Evolutionary conservation across 805 yeast species (phyloP).

Genomic region (Schwanniomyces sp.): DNA sequence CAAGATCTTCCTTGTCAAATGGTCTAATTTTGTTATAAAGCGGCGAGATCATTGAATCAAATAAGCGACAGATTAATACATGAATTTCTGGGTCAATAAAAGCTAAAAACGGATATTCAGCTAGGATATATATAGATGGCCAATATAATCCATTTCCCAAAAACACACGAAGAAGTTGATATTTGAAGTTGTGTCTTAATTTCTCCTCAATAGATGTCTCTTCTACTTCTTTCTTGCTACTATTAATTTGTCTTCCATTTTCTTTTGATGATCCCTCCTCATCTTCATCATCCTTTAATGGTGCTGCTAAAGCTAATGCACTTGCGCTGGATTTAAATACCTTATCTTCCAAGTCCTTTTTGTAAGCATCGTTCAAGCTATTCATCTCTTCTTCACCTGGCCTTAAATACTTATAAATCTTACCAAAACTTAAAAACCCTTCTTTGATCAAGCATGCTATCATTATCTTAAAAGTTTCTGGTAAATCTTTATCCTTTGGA

Average conservation of each 20-base stretch:
- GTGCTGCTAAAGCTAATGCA: conserved; percentile 87
- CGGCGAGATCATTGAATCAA: conserved; percentile 51
- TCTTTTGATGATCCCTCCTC: conserved; percentile 25
- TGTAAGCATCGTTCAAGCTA: conserved; percentile 43
- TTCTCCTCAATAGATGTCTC: conserved; percentile 13
- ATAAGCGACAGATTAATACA: conserved; percentile 47
- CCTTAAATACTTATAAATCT: conserved; percentile 54
- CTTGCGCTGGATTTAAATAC: conserved; percentile 65
- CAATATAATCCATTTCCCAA: conserved; percentile 60
- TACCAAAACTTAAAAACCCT: conserved; percentile 64
- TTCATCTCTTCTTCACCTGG: conserved; percentile 53
- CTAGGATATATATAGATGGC: conserved; percentile 60
- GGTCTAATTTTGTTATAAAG: conserved; percentile 32
- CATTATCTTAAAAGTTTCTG: conserved; percentile 45
- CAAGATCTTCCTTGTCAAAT: conserved; percentile 16
- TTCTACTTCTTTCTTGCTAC: conserved; percentile 6
- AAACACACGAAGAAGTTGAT: conserved; percentile 49
- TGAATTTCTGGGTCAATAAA: conserved; percentile 51
- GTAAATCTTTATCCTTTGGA: conserved; percentile 29
- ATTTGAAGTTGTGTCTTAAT: conserved; percentile 21
- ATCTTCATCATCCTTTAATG: conserved; percentile 67
- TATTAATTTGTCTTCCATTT: conserved; percentile 9
- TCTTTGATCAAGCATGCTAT: conserved; percentile 61
- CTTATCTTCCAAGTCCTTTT: conserved; percentile 50
- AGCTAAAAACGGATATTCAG: conserved; percentile 62